phyloP scores from a whole-genome alignment of 75 land plant genomes.

The Gnetum montanum region DNA sequence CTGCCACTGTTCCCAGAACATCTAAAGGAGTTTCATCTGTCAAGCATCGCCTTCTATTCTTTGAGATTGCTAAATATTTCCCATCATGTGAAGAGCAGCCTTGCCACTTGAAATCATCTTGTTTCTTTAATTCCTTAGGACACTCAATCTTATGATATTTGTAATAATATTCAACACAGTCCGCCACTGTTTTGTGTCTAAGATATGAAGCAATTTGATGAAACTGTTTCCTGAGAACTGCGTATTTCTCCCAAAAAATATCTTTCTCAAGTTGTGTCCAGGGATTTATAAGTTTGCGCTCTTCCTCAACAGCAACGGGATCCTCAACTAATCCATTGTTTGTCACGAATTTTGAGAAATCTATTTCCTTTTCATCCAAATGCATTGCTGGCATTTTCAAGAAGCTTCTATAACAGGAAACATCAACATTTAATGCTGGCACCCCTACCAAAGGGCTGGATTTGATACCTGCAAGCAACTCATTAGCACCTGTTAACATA shows the following conservation, averaged over 20 bases:
- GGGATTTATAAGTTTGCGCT: constrained; percentile 57
- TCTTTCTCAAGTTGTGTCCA: constrained; percentile 77
- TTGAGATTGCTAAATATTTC: constrained; percentile 44
- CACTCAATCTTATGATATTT: constrained; percentile 74
- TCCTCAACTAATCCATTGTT: constrained; percentile 75
- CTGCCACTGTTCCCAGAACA: constrained; percentile 38
- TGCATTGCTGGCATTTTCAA: constrained; percentile 82
- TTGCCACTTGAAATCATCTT: constrained; percentile 34
- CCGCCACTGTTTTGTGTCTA: constrained; percentile 80
- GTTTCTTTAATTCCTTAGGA: constrained; percentile 48
- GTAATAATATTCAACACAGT: constrained; percentile 88
- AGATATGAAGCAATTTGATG: constrained; percentile 65
- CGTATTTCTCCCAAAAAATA: constrained; percentile 63
- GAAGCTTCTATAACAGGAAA: not conserved
- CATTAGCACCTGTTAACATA: too few species aligned
- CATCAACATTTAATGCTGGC: not conserved
- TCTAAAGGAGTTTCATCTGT: constrained; percentile 43
- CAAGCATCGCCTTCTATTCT: constrained; percentile 39
- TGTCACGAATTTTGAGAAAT: constrained; percentile 30
- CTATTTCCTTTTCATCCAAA: constrained; percentile 50
- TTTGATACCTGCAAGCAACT: too few species aligned
- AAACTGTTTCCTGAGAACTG: constrained; percentile 61
- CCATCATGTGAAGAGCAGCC: constrained; percentile 20
- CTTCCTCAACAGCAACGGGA: constrained; percentile 75
- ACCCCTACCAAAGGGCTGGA: not conserved